Base-by-base conservation (phyloP, 768 basidiomycete genomes). In the Termitomyces sp. region DNA sequence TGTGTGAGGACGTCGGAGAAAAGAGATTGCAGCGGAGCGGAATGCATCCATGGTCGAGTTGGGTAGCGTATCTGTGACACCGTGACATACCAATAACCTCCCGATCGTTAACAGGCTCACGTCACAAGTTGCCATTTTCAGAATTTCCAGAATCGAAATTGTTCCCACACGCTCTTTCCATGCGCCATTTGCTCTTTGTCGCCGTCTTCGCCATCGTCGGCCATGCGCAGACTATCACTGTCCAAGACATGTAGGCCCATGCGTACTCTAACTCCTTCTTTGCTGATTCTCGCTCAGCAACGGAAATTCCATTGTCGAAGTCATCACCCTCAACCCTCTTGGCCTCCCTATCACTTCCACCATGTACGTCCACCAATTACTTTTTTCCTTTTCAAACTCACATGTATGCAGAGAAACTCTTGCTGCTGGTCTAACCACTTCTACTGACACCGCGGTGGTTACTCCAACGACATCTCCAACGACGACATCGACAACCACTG, bases 231-330 rank as follows among this genome's bases (percentile, higher is more conserved):
- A 79, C 78, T 0, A 36, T 68, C 32, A 86, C 83, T 0, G 70
- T 70, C 32, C 64, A 70, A n/a, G 71, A 85, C 63, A 65, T 52
- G 85, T 86, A 68, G 55, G 82, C 66, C 66, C n/a, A 32, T 31
- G 16, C 9, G 32, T 31, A 36, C 50, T 31, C 26, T 37, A 13
- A 39, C 24, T 20, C 5, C 22, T 31, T 12, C 27, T 37, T 20
- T 34, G 12, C 20, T 58, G 14, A 53, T 43, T n/a, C 46, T 13
- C 31, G 31, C 48, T 53, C 65, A 74, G 71, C 57, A 69, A 70
- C 41, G 87, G 87, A 7, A 65, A 73, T 34, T 76, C 84, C 0
- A 71, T 89, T 46, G 74, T 86, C 29, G 75, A 81, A 55, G 69
- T 79, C 46, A 53, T 65, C 53, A 63, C 63, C 24, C 24, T 44